Percentiles rank a stretch among this genome's conserved stretches.
These are phyloP conservation scores for Monascus ruber DNA, from an alignment of 2,329 filamentous ascomycete genomes.

Conservation along the genomic window DNA sequence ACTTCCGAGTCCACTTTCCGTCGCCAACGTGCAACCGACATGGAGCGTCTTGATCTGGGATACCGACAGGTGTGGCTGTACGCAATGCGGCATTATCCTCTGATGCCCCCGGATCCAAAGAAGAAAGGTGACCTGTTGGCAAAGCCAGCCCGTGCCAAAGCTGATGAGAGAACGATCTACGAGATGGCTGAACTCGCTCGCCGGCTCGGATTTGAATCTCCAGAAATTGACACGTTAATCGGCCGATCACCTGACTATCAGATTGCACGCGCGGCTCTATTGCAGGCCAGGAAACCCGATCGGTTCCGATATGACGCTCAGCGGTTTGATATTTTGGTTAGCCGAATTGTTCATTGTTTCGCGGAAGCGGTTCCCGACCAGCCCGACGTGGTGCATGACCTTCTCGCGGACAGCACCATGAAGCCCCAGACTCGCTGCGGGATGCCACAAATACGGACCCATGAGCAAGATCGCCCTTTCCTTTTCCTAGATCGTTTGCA, in stretches of 20 bases:
- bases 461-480: slow-evolving; percentile 7
- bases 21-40: background rate
- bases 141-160: slow-evolving; percentile 5
- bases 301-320: slow-evolving; percentile 8
- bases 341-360: slow-evolving; percentile 11
- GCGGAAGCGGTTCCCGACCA: slow-evolving; percentile 7
- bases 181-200: slow-evolving; percentile 12
- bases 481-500: slow-evolving; percentile 12
- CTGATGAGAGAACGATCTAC: slow-evolving; percentile 8
- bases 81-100: background rate
- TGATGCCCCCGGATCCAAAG: slow-evolving; percentile 3
- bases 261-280: slow-evolving; percentile 9
- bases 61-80: background rate
- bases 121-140: slow-evolving; percentile 4
- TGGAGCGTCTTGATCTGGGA: background rate
- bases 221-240: slow-evolving; percentile 7
- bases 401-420: slow-evolving; percentile 6
- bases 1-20: background rate
- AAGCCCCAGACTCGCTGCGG: slow-evolving; percentile 8
- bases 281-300: slow-evolving; percentile 10
- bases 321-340: slow-evolving; percentile 8
- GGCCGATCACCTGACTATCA: slow-evolving; percentile 8
- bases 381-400: background rate
- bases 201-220: slow-evolving; percentile 9
- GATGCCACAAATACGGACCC: slow-evolving; percentile 5